Base-by-base conservation (phyloP, 1,284 basidiomycete species). In the Microbotryomycetes sp. region DNA sequence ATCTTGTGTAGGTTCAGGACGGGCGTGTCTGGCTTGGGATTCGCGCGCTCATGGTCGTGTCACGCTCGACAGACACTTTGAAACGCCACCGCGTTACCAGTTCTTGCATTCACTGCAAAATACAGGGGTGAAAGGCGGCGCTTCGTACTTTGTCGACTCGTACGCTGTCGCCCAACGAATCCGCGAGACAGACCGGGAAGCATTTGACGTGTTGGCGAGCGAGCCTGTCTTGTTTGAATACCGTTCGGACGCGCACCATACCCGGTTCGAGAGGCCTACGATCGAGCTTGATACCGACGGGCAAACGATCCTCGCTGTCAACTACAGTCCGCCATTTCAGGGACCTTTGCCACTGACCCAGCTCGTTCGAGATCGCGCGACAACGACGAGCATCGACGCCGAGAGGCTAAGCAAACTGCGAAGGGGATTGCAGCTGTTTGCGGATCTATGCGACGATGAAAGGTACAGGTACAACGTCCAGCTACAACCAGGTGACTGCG, bases 321-420 rank as follows among this genome's bases (percentile, higher is more conserved):
- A 93, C 76, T 97, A 96, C 76, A 88, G 88, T 4, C 94, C 94
- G 0, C 94, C 93, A 0, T 98, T 97, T 81, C 92, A 97, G 77
- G 90, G 87, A 0, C 88, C 88, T 0, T 54, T 76, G 7, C 71
- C 74, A 2, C 64, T 76, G 29, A 41, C 54, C 9, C 70, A 69
- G 26, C 62, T 70, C 4, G 35, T 7, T 50, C 9, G 21, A 45
- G 13, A 49, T 30, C 64, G 60, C 54, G 57, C 61, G 11, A 48
- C 63, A 5, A 59, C 28, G 68, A 61, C 77, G 51, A 11, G 11
- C 9, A 89, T 3, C 76, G 80, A 1, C 73, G 79, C 48, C 62
- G 56, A 26, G 46, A 29, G 23, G n/a, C 47, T 4, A 73, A 76
- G 9, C 84, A 83, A 0, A 81, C 83, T 0, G 63, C 73, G 1